Percentiles rank a stretch among this genome's conserved stretches.
Conservation (phyloP, 106 monocot genomes). For the Dendrobium officinale region DNA sequence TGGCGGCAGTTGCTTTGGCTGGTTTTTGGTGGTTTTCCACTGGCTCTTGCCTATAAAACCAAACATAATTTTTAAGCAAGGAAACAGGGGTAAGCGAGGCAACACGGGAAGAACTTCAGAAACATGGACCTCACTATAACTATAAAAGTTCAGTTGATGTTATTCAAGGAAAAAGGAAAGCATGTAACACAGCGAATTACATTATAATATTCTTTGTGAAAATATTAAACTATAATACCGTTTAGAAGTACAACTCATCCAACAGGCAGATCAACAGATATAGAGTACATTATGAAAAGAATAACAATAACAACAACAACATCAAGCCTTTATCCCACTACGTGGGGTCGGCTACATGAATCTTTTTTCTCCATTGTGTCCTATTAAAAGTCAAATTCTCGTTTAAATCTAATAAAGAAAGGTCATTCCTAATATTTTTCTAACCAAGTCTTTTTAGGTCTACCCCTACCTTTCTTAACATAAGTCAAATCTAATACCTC, state of each 20-base stretch:
- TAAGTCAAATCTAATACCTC: too few species aligned
- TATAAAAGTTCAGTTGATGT: neutral
- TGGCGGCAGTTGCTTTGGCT: constrained; percentile 21
- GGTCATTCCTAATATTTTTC: too few species aligned
- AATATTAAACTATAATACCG: neutral
- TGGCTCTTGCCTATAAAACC: constrained; percentile 40
- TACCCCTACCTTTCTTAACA: too few species aligned
- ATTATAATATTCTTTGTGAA: neutral
- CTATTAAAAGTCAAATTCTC: too few species aligned
- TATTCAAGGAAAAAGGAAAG: neutral
- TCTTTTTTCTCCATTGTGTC: too few species aligned
- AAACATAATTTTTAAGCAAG: neutral
- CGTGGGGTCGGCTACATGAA: too few species aligned
- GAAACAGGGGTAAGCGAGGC: neutral
- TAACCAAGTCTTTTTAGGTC: too few species aligned
- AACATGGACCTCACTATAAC: neutral
- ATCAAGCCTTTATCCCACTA: too few species aligned
- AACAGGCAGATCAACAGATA: neutral
- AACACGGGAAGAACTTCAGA: neutral
- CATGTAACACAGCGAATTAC: neutral
- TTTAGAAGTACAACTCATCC: neutral
- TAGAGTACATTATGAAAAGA: neutral
- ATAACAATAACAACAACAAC: neutral
- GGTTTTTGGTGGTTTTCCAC: constrained; percentile 35
- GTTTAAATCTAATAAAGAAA: too few species aligned